Conservation (phyloP, 495 filamentous ascomycete species). For the Daldinia caldariorum region DNA sequence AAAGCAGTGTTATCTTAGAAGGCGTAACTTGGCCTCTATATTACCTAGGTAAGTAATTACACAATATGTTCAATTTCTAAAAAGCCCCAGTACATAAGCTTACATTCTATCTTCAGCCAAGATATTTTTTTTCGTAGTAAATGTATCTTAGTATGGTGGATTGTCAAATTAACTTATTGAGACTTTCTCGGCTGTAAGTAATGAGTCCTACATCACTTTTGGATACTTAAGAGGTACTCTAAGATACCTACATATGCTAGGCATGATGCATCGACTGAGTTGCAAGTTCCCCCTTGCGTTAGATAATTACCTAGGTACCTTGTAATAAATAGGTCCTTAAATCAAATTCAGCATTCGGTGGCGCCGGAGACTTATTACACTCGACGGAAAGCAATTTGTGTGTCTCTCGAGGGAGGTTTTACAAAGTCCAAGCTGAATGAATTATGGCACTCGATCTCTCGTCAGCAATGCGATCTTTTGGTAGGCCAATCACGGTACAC, state of each 20-base stretch:
- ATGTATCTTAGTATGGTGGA: too few relatives aligned
- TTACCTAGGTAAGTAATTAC: too few relatives aligned
- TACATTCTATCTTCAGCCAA: too few relatives aligned
- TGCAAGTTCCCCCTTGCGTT: background rate
- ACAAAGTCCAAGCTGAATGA: too few relatives aligned
- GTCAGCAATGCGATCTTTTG: background rate
- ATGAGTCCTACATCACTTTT: too few relatives aligned
- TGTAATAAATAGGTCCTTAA: background rate
- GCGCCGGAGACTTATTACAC: background rate
- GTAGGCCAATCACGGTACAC: constrained; percentile 8
- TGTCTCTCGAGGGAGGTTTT: too few relatives aligned
- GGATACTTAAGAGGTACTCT: background rate
- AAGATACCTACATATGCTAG: background rate
- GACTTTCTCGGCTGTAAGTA: too few relatives aligned
- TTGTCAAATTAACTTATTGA: too few relatives aligned
- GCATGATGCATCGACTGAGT: background rate
- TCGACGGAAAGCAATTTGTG: background rate
- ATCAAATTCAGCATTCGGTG: background rate
- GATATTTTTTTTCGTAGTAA: too few relatives aligned
- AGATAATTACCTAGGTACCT: background rate
- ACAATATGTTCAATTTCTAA: too few relatives aligned
- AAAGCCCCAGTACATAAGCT: too few relatives aligned
- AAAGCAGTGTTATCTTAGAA: background rate
- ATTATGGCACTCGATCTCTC: constrained; percentile 5
- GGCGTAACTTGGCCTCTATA: background rate